A percentile compares a stretch with the other conserved stretches of the same genome.
phyloP scores from a whole-genome alignment of 1,139 yeast species.

The Debaryomycetaceae sp. region DNA sequence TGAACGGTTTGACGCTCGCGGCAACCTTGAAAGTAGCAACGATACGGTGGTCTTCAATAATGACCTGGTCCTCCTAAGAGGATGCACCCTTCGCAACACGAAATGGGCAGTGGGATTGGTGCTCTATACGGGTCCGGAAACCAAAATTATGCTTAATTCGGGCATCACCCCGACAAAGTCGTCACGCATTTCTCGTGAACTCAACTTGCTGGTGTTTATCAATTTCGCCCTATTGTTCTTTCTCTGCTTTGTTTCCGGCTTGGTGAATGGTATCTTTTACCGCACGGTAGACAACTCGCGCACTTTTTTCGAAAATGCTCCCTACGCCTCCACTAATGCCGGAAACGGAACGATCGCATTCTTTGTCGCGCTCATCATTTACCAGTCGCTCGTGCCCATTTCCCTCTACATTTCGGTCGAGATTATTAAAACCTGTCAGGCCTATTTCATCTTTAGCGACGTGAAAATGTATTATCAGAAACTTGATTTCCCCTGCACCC shows the following conservation, averaged over 20 bases:
- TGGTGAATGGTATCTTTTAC: constrained; percentile 74
- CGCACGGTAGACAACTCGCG: constrained; percentile 43
- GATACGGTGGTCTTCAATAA: constrained; percentile 68
- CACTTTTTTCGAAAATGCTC: constrained; percentile 51
- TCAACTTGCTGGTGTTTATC: constrained; percentile 70
- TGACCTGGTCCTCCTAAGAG: constrained; percentile 76
- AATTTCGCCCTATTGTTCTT: constrained; percentile 68
- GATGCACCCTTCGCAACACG: constrained; percentile 85
- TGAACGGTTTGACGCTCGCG: constrained; percentile 31
- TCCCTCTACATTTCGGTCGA: constrained; percentile 91
- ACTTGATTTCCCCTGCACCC: constrained; percentile 89
- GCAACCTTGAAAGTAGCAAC: constrained; percentile 26
- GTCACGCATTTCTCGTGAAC: constrained; percentile 72
- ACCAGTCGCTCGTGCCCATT: constrained; percentile 88
- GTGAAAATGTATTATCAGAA: constrained; percentile 74
- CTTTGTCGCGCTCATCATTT: constrained; percentile 80
- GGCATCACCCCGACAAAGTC: constrained; percentile 88
- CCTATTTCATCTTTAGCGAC: constrained; percentile 86
- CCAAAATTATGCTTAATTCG: constrained; percentile 87
- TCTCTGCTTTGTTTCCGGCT: constrained; percentile 72
- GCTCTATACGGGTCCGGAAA: constrained; percentile 79
- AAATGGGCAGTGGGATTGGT: constrained; percentile 90
- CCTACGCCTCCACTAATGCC: constrained; percentile 45
- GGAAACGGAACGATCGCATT: constrained; percentile 76
- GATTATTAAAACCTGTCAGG: constrained; percentile 89